Evolutionary conservation across 306 rosid species (phyloP).

Genomic region (Vicia faba): DNA sequence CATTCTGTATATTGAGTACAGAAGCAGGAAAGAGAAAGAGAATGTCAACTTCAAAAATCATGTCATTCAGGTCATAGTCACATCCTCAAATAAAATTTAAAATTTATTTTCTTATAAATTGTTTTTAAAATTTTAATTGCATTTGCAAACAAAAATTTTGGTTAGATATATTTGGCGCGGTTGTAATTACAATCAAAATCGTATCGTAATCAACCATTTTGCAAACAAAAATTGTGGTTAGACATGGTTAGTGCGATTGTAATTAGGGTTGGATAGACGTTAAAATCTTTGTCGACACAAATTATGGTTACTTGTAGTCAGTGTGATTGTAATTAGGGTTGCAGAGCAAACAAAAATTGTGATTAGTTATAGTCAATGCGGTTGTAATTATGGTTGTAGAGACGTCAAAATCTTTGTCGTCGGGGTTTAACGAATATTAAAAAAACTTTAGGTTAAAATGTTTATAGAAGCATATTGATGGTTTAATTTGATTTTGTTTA

Average conservation of each 20-base stretch:
- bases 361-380: too few relatives aligned
- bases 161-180: too few relatives aligned
- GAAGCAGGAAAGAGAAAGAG: slow-evolving; percentile 84
- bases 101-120: background rate
- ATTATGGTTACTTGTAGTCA: too few relatives aligned
- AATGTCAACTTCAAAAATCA: slow-evolving; percentile 94
- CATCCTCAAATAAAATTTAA: background rate
- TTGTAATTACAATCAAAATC: too few relatives aligned
- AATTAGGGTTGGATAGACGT: too few relatives aligned
- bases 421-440: background rate
- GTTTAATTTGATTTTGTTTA: slow-evolving; percentile 31
- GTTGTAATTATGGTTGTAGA: rapidly evolving
- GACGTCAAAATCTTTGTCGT: background rate
- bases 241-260: background rate
- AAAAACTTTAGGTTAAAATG: slow-evolving; percentile 1
- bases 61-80: slow-evolving; percentile 77
- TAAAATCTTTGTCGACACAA: too few relatives aligned
- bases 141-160: too few relatives aligned
- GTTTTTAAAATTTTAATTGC: too few relatives aligned
- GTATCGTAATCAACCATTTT: too few relatives aligned
- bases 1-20: slow-evolving; percentile 81
- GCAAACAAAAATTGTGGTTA: background rate
- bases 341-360: too few relatives aligned
- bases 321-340: too few relatives aligned
- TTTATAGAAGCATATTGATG: background rate